Evolutionary conservation across 2,329 filamentous ascomycete species (phyloP), one percentile per base, ranked within the genome.

Genomic region (Teratosphaeria pseudoeucalypti): DNA sequence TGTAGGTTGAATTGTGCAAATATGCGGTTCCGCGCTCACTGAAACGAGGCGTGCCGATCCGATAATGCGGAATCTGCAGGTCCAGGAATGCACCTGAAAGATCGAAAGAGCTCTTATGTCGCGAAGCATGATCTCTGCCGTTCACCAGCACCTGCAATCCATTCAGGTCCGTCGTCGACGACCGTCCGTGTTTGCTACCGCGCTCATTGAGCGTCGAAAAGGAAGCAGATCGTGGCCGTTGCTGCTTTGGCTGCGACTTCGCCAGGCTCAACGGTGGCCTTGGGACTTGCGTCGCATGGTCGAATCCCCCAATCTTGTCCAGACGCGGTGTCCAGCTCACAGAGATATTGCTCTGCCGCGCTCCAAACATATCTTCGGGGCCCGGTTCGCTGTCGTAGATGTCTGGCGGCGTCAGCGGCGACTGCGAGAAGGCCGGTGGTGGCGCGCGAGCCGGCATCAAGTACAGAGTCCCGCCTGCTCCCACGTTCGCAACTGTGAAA

Each of bases 31-130:
- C 90, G 66, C 82, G 82, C 57, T 83, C 76, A 63, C 87, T 92
- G 73, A 96, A 95, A 60, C 85, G 84, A 19, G 90, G 90, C 1
- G 87, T 88, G 12, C 91, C 92, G 60, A 96, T 78, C 64, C 86
- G 86, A 79, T 92, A 95, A 59, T 89, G 87, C 39, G 92, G 91
- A 56, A 96, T 95, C 16, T 64, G 63, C 47, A 70, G 61, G 57
- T 70, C 67, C 11, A 70, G 62, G 11, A 70, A 62, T 34, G 66
- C 67, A 4, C 61, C 60, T 4, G 61, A 54, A 7, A 67, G 59
- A 34, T 71, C 68, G 10, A 67, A 62, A 27, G 66, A 66, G 62
- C 68, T 70, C 55, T 68, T 68, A 12, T 67, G 65, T 49, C 68
- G 60, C 37, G 60, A 57, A 16, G 58, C 62, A 16, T 62, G 54